phyloP scores from a whole-genome alignment of 495 filamentous ascomycete species.

The Xylaria acuta region DNA sequence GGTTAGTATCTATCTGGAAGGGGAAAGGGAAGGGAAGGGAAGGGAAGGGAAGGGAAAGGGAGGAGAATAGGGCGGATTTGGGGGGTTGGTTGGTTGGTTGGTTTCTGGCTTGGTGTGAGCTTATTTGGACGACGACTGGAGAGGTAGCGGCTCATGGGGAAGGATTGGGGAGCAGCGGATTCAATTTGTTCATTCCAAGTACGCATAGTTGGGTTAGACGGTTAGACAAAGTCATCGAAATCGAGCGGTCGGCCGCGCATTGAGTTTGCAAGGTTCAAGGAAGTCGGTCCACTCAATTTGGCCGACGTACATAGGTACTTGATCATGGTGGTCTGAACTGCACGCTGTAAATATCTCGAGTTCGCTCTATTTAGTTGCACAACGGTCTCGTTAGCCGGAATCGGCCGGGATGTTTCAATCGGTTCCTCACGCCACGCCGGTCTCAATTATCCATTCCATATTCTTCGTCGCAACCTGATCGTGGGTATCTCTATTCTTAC shows the following conservation, averaged over 20 bases:
- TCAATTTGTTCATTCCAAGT: neutral
- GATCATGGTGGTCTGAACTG: neutral
- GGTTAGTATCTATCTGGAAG: too few relatives aligned
- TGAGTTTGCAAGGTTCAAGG: neutral
- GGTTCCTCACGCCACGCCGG: neutral
- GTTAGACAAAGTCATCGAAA: neutral
- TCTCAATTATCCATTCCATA: too few relatives aligned
- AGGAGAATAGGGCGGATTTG: neutral
- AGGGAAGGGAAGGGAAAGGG: too few relatives aligned
- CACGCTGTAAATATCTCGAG: neutral
- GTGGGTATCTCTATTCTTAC: neutral
- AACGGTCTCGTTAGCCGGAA: neutral
- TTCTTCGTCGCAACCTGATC: too few relatives aligned
- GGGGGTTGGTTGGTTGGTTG: neutral
- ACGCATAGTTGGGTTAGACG: neutral
- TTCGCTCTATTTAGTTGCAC: neutral
- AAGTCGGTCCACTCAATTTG: neutral
- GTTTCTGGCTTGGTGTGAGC: neutral
- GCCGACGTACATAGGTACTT: neutral
- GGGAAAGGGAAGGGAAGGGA: too few relatives aligned
- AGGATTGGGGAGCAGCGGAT: neutral
- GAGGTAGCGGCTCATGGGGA: neutral
- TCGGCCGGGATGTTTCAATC: neutral
- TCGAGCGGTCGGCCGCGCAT: neutral
- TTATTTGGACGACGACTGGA: constrained; percentile 9